Base-by-base conservation (phyloP, 495 filamentous ascomycete genomes). In the Neurospora sp. region DNA sequence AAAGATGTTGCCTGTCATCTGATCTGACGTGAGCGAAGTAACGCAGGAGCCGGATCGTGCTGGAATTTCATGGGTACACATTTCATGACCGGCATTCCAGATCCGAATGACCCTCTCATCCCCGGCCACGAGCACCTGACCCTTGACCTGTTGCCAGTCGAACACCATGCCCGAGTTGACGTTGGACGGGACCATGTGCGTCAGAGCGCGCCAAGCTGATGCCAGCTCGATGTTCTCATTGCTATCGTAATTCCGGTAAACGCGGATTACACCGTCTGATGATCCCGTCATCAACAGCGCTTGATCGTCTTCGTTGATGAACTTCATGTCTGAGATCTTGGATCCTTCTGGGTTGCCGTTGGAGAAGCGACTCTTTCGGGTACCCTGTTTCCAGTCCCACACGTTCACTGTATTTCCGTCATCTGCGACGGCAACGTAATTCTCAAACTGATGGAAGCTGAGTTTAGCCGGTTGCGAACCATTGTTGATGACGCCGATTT, bases 221-320 rank as follows among this genome's bases (percentile, higher is more conserved):
- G 96, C 93, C n/a, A 99, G 87, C 82, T 97, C 93, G 69, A 94
- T 89, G 10, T 88, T 86, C 72, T 86, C 86, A 31, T 89, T 83
- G 39, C 87, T 89, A 76, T 93, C 91, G 77, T 98, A 98, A 78
- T 97, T 93, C 71, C 93, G 89, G 81, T 95, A 98, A n/a, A 98
- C 90, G 76, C 95, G 91, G 74, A 99, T 87, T 5, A 98, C 92
- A 44, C 96, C 96, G 77, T 99, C 96, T 2, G 93, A 97, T 11
- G 93, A 95, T 6, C 95, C 96, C 8, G 93, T 97, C 90, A 98
- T 93, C 62, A 99, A 82, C 39, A 97, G 87, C 9, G 96, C 95
- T 79, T 96, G 93, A 78, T 99, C 96, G 77, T 99, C 96, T 80
- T 99, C 96, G 76, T 99, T 99, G 82, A 99, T 96, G 79, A 98